Evolutionary conservation across 139 green algal species (phyloP).

Genomic region (Tetraselmis striata): DNA sequence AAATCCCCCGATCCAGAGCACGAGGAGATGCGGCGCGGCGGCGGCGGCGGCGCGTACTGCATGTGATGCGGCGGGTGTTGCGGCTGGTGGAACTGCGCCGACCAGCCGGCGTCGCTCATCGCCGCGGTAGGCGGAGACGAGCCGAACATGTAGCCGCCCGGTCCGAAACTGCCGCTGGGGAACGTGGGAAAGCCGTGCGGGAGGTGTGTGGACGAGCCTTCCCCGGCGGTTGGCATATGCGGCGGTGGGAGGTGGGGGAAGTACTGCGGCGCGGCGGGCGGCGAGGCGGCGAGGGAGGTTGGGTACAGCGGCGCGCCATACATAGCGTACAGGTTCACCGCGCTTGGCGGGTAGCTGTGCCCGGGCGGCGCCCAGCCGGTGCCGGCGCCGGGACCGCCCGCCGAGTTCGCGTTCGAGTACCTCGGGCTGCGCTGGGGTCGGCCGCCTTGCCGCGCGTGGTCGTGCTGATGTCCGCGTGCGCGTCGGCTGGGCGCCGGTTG

Average conservation of each 20-base stretch:
- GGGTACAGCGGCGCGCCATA: not conserved
- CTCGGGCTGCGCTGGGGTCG: no score
- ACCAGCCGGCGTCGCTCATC: not conserved
- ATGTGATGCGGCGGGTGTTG: not conserved
- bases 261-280: not conserved
- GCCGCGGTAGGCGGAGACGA: not conserved
- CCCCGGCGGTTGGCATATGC: not conserved
- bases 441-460: no score
- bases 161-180: not conserved
- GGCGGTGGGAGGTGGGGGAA: not conserved
- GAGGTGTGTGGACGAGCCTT: not conserved
- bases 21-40: not conserved
- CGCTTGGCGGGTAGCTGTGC: slow-evolving; percentile 6
- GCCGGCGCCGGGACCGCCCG: no score
- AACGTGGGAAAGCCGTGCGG: not conserved
- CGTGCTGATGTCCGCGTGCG: no score
- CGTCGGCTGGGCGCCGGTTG: no score
- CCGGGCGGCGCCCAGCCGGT: slow-evolving; percentile 84
- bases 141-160: not conserved
- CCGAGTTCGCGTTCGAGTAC: no score
- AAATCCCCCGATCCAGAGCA: no score
- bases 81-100: not conserved
- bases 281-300: not conserved
- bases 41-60: not conserved
- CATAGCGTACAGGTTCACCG: not conserved